These are phyloP conservation scores for Inga leiocalycina DNA, from an alignment of 306 rosid genomes.

Conservation along the genomic window DNA sequence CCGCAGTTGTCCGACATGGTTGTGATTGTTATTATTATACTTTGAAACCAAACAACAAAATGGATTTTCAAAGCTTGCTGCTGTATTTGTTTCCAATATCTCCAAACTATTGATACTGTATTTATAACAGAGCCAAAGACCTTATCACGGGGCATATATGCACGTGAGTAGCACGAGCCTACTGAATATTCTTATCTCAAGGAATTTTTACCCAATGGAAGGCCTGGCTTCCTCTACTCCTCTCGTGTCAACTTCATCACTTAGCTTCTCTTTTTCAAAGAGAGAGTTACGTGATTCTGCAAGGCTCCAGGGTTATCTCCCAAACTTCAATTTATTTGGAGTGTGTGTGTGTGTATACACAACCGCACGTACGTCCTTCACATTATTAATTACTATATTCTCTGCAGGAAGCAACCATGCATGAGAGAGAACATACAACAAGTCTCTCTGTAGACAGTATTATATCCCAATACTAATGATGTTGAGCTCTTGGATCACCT, in stretches of 20 bases:
- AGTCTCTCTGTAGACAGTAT: too few species aligned
- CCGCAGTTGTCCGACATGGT: slow-evolving; percentile 57
- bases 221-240: neutral
- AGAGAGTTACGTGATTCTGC: neutral
- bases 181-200: neutral
- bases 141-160: neutral
- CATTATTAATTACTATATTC: too few species aligned
- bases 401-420: too few species aligned
- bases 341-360: too few species aligned
- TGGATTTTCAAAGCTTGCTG: neutral
- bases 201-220: neutral
- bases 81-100: slow-evolving; percentile 28
- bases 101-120: neutral
- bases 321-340: neutral
- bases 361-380: too few species aligned
- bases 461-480: too few species aligned
- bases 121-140: slow-evolving; percentile 48
- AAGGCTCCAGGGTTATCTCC: neutral
- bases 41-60: neutral
- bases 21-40: neutral
- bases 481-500: too few species aligned
- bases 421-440: too few species aligned
- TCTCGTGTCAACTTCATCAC: slow-evolving; percentile 3
- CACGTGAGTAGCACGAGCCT: slow-evolving; percentile 10
- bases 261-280: neutral